Base-by-base conservation (phyloP, 352 stramenopile species). In the Phytophthora boehmeriae region DNA sequence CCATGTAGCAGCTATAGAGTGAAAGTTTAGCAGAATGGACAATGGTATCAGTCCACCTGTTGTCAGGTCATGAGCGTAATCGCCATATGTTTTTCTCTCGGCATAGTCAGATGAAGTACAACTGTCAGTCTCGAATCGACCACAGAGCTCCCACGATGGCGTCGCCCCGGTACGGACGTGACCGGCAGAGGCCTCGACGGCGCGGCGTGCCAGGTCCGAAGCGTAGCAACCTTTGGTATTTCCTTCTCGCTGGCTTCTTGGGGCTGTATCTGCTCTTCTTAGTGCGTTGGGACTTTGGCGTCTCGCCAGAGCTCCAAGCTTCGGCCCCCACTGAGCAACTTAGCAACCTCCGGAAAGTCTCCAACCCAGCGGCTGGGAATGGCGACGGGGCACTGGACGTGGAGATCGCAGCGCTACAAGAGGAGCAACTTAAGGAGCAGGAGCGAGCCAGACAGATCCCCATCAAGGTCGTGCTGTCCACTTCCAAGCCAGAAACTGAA, bases 191-290 rank as follows among this genome's bases (percentile, higher is more conserved):
- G n/a, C 66, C 46, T 4, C 50, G 27, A 4, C 61, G 62, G 16
- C 56, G 41, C 28, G 51, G 47, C 2, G 56, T n/a, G 1, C 63
- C 44, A 4, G 30, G 57, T 14, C 38, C 42, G 19, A 66, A 61
- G 47, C 45, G 66, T 44, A 59, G 30, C 22, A 63, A 56, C 36
- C 44, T 54, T 32, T 66, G 54, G 47, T 54, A 63, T 25, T 17
- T 76, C 1, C 22, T 68, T 2, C 46, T 53, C 9, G 52, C 55
- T 34, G 59, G 46, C 10, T 64, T 75, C 50, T 68, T 72, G 13
- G 53, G 58, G 1, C 11, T 74, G 25, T 79, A 79, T 45, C 30
- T 72, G 32, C 11, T 71, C 11, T 74, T 74, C 54, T 52, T 79
- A 4, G 10, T 64, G 23, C 41, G 45, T 9, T 68, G 69, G 71